Evolutionary conservation across 345 rosid genomes (phyloP).

Genomic region (Populus tremula): DNA sequence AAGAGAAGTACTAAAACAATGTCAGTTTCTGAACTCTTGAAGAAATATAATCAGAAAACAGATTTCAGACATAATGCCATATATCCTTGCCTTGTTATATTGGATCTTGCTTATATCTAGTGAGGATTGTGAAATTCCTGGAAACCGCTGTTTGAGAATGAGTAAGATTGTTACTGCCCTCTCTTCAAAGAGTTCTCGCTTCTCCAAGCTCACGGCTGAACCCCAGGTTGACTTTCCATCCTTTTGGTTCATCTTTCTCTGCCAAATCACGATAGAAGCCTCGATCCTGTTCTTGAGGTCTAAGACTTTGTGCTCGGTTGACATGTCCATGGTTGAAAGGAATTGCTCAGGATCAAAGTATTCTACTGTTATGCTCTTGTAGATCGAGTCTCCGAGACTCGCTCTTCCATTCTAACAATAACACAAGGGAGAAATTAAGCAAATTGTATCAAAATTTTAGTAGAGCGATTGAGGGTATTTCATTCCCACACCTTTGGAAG

Average conservation of each 20-base stretch:
- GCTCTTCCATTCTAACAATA: constrained; percentile 69
- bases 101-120: constrained; percentile 92
- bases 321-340: constrained; percentile 65
- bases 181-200: constrained; percentile 90
- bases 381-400: constrained; percentile 87
- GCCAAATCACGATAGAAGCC: constrained; percentile 92
- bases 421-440: background rate
- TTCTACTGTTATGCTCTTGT: constrained; percentile 83
- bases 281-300: constrained; percentile 87
- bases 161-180: constrained; percentile 81
- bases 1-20: background rate
- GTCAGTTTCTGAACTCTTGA: background rate
- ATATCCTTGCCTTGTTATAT: constrained; percentile 53
- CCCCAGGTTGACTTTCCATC: constrained; percentile 89
- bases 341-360: constrained; percentile 77
- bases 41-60: background rate
- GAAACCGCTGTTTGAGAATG: constrained; percentile 76
- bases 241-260: constrained; percentile 73
- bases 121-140: constrained; percentile 82
- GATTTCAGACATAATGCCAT: background rate
- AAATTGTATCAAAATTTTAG: background rate
- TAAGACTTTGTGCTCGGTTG: constrained; percentile 80
- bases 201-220: constrained; percentile 87
- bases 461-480: background rate
- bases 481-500: constrained; percentile 71